Base-by-base conservation (phyloP, 441 rosid genomes). In the Gossypium schwendimanii region DNA sequence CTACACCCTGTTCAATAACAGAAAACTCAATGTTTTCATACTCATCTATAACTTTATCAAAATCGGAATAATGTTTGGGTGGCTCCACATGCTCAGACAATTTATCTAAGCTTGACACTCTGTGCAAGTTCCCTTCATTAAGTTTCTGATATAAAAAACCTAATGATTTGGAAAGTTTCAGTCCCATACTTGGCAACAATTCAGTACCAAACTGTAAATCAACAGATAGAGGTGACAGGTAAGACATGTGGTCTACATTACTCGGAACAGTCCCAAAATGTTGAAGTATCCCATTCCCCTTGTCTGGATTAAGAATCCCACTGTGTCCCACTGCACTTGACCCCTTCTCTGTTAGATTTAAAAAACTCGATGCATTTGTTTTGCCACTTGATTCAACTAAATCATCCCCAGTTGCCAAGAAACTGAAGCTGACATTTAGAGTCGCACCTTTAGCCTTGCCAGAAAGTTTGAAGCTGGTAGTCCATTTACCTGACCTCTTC, bases 351-450 rank as follows among this genome's bases (percentile, higher is more conserved):
- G 68, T 47, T 21, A 80, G 68, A 47, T 75, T 79, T 49, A 73
- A 63, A 23, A 65, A 75, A 78, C 81, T 80, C 12, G 77, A 65
- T 47, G 76, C 70, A 74, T 67, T 76, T 74, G 57, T 62, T 44
- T 78, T 78, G 63, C 74, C 73, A 63, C 77, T 74, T 5, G 86
- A 61, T 63, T 71, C 82, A 44, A 44, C 59, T 52, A 71, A 81
- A 77, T 64, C 75, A 39, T 80, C 85, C 71, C 64, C 77, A 44
- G 84, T 72, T 52, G 84, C 62, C 0, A 81, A 79, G 85, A 83
- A 94, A 70, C 92, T 86, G 68, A 92, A 87, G 81, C 96, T 87
- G 80, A 94, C 87, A 79, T 87, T 89, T 76, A 92, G 81, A 55
- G 84, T 77, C 9, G 97, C 94, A 49, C 90, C 89, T 64, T 77